Evolutionary conservation across 2,329 filamentous ascomycete genomes (phyloP).

Genomic region (Curvularia eragrostidis): DNA sequence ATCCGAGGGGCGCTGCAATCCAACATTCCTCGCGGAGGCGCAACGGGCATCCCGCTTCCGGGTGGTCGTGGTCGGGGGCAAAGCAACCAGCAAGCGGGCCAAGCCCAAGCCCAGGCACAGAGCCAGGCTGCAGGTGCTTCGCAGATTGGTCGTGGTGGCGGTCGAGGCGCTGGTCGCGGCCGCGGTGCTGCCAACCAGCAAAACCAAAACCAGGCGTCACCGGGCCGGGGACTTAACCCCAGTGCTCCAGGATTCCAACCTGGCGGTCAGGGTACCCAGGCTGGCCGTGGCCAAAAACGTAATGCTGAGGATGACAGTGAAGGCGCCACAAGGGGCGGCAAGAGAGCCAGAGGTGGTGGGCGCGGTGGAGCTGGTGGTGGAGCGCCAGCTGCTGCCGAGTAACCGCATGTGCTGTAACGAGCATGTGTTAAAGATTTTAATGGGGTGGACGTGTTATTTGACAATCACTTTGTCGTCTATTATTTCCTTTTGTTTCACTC

Average conservation of each 20-base stretch:
- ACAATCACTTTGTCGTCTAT: neutral
- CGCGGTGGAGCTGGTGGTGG: conserved; percentile 26
- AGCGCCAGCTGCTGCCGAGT: conserved; percentile 16
- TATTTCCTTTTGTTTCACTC: neutral
- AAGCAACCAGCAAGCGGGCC: conserved; percentile 23
- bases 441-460: neutral
- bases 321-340: conserved; percentile 37
- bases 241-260: conserved; percentile 47
- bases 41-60: conserved; percentile 42
- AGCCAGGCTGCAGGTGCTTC: conserved; percentile 22
- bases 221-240: conserved; percentile 43
- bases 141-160: conserved; percentile 40
- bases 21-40: conserved; percentile 42
- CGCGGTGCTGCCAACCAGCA: conserved; percentile 19
- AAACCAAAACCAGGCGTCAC: conserved; percentile 29
- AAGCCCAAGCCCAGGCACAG: conserved; percentile 3
- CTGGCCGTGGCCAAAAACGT: conserved; percentile 43
- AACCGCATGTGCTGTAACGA: neutral
- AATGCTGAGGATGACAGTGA: conserved; percentile 42
- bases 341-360: conserved; percentile 40
- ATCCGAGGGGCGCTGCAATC: conserved; percentile 39
- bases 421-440: neutral
- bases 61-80: conserved; percentile 36
- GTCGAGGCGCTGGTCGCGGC: conserved; percentile 34
- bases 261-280: conserved; percentile 32